Evolutionary conservation across 768 basidiomycete species (phyloP), one percentile per base, ranked within the genome.

Genomic region (Hydnomerulius pinastri): DNA sequence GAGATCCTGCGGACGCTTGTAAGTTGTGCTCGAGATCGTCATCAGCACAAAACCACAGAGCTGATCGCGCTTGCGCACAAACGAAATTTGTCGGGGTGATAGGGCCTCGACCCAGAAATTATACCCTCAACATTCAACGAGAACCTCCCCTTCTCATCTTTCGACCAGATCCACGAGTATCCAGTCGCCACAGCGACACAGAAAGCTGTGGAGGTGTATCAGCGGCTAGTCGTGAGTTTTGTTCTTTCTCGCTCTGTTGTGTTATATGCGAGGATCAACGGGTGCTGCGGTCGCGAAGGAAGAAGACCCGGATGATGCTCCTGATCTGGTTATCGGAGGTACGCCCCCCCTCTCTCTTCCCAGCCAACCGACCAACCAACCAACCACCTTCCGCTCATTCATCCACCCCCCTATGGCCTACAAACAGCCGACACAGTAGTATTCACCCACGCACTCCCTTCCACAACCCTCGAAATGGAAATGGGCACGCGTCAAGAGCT

Each of bases 381-480:
- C 23, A 39, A 32, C 27, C 23, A 21, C 37, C 48, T 18, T 54
- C 38, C 20, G 32, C 25, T 43, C 18, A 27, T 35, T n/a, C n/a
- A n/a, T n/a, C 25, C 27, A 36, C 12, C n/a, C 41, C 2, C 8
- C 27, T 11, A 15, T 15, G 25, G 30, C 1, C 8, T 4, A n/a
- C 27, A 29, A 1, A 36, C 65, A 93, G 97, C 96, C 55, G 97
- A 99, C 66, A 98, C 97, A 0, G 85, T 99, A 12, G 93, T 98
- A n/a, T 73, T 99, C 35, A 87, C 86, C 4, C 89, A 88, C 58
- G 77, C 80, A 1, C 75, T 81, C 43, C 83, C 87, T 1, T 70
- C 80, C 36, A 79, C 81, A 2, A 79, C 85, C 10, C 44, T 59
- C 25, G 66, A 66, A 46, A 67, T 65, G 62, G 77, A 79, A 45